phyloP scores from a whole-genome alignment of 108 stramenopile genomes.

The Cyclotella kingstonii region DNA sequence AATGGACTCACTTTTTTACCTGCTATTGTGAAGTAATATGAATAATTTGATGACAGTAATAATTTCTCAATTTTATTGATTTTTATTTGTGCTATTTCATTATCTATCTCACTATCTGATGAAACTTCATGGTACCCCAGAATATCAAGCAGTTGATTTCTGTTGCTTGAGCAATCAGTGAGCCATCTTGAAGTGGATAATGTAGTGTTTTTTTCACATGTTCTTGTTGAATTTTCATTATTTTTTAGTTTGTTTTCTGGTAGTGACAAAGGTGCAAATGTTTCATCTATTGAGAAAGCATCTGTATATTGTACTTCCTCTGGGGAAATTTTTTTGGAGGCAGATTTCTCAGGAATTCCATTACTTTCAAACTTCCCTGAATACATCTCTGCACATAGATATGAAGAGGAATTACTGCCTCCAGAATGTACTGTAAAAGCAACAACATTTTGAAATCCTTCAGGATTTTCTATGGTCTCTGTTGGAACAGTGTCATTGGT shows the following conservation, averaged over 20 bases:
- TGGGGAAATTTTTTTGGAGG: no score
- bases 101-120: constrained; percentile 4
- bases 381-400: no score
- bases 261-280: no score
- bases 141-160: constrained; percentile 20
- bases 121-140: constrained; percentile 8
- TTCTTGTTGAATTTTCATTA: not conserved
- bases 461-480: no score
- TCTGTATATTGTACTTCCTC: no score
- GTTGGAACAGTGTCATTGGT: no score
- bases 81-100: constrained; percentile 15
- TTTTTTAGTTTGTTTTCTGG: not conserved
- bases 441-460: no score
- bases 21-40: constrained; percentile 58
- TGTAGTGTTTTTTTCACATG: constrained; percentile 1
- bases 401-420: no score
- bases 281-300: no score
- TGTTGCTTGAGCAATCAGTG: constrained; percentile 18
- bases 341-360: no score
- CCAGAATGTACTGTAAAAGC: no score
- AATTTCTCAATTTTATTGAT: constrained; percentile 51
- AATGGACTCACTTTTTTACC: constrained; percentile 36
- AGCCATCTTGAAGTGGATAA: constrained; percentile 17
- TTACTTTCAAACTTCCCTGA: no score
- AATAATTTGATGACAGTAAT: constrained; percentile 3